These are phyloP conservation scores for Macadamia tetraphylla DNA, from an alignment of 164 flowering plant genomes.

Conservation along the genomic window DNA sequence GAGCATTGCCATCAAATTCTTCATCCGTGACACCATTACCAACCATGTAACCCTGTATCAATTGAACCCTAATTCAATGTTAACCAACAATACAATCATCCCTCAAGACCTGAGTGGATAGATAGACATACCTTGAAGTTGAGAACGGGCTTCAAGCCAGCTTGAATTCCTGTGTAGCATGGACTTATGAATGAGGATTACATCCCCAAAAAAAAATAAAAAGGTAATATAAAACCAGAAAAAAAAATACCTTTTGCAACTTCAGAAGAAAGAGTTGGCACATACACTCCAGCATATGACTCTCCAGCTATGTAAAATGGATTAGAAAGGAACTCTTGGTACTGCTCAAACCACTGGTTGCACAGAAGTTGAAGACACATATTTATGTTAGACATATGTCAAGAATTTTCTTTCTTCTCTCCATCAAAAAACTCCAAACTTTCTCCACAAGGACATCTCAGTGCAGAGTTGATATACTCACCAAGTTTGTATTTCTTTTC, in stretches of 20 bases:
- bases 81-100: not conserved
- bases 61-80: constrained; percentile 5
- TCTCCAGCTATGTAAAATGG: constrained; percentile 86
- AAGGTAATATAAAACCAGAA: not conserved
- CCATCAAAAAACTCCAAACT: too few species aligned
- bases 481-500: too few species aligned
- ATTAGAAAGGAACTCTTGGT: constrained; percentile 64
- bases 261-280: constrained; percentile 85
- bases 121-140: constrained; percentile 64
- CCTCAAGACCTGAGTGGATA: not conserved
- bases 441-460: not conserved
- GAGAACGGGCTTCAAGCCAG: constrained; percentile 53
- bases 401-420: too few species aligned
- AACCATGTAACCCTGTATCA: constrained; percentile 70
- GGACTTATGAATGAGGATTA: constrained; percentile 7
- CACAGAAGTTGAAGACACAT: constrained; percentile 3
- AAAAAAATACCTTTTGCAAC: constrained; percentile 55
- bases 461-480: too few species aligned
- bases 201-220: not conserved
- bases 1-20: constrained; percentile 73
- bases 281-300: constrained; percentile 94
- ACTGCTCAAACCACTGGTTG: constrained; percentile 1
- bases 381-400: not conserved
- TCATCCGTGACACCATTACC: constrained; percentile 82
- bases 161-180: constrained; percentile 47